Base-by-base conservation (phyloP, 495 filamentous ascomycete species). In the Lentithecium fluviatile region DNA sequence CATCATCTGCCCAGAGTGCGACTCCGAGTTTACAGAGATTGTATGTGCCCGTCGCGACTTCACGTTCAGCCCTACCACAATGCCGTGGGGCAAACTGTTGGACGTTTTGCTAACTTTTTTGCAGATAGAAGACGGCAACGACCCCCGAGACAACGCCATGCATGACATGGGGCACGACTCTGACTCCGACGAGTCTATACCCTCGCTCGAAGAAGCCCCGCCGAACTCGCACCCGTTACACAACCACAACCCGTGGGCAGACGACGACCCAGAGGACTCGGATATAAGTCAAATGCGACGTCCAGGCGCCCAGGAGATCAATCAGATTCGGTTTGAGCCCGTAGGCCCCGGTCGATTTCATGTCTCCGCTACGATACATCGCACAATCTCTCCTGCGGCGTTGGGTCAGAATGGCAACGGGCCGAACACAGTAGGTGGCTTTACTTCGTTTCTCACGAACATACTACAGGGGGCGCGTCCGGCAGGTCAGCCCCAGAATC, bases 11-110 rank as follows among this genome's bases (percentile, higher is more conserved):
- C 91, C 92, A n/a, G 68, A 74, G 7, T 98, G 94, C 69, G 58
- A 78, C 12, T 82, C 83, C n/a, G 88, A 95, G 6, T 85, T 88
- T 70, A 88, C 83, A 6, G 90, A 98, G 75, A 93, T 96, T 58
- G 92, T 90, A 71, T 59, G 84, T 79, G 20, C 10, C 8, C 1
- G 23, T 23, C 36, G 15, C 24, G n/a, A 20, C 29, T 8, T 36
- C 21, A 36, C 7, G 10, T 20, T 13, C 5, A 34, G 3, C 26
- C 25, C 36, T 32, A 36, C 17, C 40, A 40, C 34, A 29, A 42
- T 45, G 5, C 32, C 51, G 34, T 13, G 43, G 10, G n/a, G 47
- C 38, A 34, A 38, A 24, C 15, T 23, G 17, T 49, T 12, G 7
- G 24, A n/a, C 23, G 8, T 19, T 17, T 51, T 40, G 51, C 45